Conservation (phyloP, 805 yeast species). For the Alloascoidea africana region DNA sequence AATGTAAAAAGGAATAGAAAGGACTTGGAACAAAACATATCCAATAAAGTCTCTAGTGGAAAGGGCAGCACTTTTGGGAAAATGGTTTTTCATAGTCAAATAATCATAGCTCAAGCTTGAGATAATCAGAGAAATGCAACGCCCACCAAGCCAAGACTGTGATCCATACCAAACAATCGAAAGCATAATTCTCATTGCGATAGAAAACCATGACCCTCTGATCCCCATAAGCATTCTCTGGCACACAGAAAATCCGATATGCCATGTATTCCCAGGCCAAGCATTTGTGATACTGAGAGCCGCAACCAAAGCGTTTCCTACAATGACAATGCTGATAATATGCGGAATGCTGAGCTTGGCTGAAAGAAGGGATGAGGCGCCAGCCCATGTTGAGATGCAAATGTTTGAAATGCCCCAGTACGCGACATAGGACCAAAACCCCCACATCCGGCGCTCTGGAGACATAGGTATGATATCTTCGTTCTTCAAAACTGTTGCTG, state of each 20-base stretch:
- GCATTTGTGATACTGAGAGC: constrained; percentile 27
- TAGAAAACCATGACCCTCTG: constrained; percentile 27
- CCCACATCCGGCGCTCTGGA: constrained; percentile 30
- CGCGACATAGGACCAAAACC: constrained; percentile 21
- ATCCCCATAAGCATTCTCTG: constrained; percentile 31
- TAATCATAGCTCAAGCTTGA: constrained; percentile 23
- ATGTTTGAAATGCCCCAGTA: constrained; percentile 11
- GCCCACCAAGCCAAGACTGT: constrained; percentile 32
- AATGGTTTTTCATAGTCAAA: constrained; percentile 22
- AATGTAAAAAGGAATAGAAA: constrained; percentile 24
- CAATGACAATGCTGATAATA: constrained; percentile 26
- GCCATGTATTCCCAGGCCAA: constrained; percentile 32
- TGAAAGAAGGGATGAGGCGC: constrained; percentile 25
- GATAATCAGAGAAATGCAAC: constrained; percentile 22
- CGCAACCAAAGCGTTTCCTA: constrained; percentile 26
- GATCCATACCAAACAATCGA: constrained; percentile 31
- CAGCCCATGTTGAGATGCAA: constrained; percentile 23
- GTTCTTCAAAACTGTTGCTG: constrained; percentile 8
- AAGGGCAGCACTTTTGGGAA: constrained; percentile 21
- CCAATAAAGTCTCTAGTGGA: constrained; percentile 23
- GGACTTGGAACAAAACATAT: constrained; percentile 27
- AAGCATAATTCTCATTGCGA: constrained; percentile 26
- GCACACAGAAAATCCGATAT: constrained; percentile 31
- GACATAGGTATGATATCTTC: constrained; percentile 29
- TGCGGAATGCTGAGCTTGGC: constrained; percentile 28